These are phyloP conservation scores for Thraustotheca clavata DNA, from an alignment of 352 stramenopile species.

Conservation along the genomic window DNA sequence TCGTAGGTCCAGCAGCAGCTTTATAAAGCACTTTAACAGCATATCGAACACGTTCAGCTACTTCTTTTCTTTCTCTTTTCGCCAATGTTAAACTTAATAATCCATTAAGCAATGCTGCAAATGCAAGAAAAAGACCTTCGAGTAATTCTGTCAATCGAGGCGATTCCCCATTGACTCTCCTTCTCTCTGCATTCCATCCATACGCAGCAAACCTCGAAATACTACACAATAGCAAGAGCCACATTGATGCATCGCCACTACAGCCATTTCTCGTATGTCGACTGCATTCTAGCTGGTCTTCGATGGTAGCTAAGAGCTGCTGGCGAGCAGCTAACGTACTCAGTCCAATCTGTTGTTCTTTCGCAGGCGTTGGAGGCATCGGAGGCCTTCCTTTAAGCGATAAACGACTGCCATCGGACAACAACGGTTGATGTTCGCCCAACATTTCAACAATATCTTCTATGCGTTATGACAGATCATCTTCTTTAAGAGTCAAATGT, in stretches of 20 bases:
- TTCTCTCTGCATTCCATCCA: conserved; percentile 22
- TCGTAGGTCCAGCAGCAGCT: background rate
- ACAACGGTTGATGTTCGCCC: conserved; percentile 5
- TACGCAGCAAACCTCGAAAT: conserved; percentile 52
- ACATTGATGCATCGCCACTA: conserved; percentile 61
- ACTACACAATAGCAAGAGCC: conserved; percentile 58
- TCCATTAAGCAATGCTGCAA: conserved; percentile 47
- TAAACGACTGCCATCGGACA: background rate
- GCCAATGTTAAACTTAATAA: conserved; percentile 57
- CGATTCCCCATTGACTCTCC: conserved; percentile 17
- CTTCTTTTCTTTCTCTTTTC: conserved; percentile 63
- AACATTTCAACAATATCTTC: background rate
- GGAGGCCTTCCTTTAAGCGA: conserved; percentile 7
- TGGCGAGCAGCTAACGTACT: conserved; percentile 38
- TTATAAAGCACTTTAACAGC: conserved; percentile 52
- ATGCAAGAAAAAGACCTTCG: conserved; percentile 52
- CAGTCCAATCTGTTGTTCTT: conserved; percentile 31
- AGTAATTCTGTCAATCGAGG: conserved; percentile 27
- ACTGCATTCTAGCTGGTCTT: conserved; percentile 67
- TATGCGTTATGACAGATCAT: conserved; percentile 5
- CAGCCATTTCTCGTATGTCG: conserved; percentile 41
- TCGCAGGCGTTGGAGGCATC: background rate
- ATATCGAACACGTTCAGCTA: conserved; percentile 61
- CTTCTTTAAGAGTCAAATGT: no score
- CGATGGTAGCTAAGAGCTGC: conserved; percentile 51